Base-by-base conservation (phyloP, 78 protist genomes). In the Dictyostelium purpureum region DNA sequence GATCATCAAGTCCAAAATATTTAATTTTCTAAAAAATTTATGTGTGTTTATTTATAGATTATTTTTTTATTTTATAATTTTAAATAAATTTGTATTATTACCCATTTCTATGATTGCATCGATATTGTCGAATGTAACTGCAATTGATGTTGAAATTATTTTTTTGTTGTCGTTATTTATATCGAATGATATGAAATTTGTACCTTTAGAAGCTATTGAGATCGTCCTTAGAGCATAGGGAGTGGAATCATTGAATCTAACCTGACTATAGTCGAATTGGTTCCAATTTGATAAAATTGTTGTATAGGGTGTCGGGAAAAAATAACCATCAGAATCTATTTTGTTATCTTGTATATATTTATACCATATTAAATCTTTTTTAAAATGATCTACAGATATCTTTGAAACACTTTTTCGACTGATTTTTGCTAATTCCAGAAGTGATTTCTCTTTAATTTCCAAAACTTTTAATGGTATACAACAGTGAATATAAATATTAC, bases 341-440 rank as follows among this genome's bases (percentile, higher is more conserved):
- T 76, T 76, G 2, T 38, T 18, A 24, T 3, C 0, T 37, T 76
- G 45, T 21, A 56, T n/a, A 21, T 76, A 54, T 2, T 37, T 51
- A 33, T 19, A 49, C 77, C n/a, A 70, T 11, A 57, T n/a, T 26
- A 70, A 0, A 14, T 31, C 24, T n/a, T 37, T 70, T n/a, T 9
- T 35, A 14, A 56, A 56, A 4, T 37, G 7, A n/a, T 76, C 69
- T 9, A 28, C 9, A 2, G 19, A 12, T 18, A 76, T 31, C 1
- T 51, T 26, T 37, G 49, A 2, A 35, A 76, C 52, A 52, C 42
- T 37, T 24, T 49, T 54, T 51, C 83, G 59, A 76, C 38, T 76
- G 43, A 54, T 24, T 33, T 35, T 19, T 21, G 83, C 83, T 14
- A 76, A 54, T n/a, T 76, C 71, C 14, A 76, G 12, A 6, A 76